These are phyloP conservation scores for Teunomyces atbi DNA, from an alignment of 805 yeast species.

Conservation along the genomic window DNA sequence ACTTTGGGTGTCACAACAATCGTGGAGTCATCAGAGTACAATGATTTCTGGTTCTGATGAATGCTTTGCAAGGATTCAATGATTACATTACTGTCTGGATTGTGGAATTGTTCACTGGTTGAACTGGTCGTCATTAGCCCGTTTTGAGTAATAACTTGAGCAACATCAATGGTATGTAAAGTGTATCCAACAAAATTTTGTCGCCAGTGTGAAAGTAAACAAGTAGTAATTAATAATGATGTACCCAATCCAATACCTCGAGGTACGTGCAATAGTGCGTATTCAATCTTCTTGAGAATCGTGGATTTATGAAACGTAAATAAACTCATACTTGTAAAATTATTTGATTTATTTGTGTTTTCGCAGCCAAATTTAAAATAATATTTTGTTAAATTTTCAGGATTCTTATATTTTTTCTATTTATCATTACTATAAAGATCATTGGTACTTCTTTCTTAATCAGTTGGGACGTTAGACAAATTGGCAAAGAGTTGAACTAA, in stretches of 20 bases:
- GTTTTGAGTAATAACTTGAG: not conserved
- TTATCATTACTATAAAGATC: not conserved
- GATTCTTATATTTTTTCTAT: not conserved
- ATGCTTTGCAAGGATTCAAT: not conserved
- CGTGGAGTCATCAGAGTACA: not conserved
- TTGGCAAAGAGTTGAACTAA: constrained; percentile 43
- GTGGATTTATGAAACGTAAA: not conserved
- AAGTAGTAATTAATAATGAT: not conserved
- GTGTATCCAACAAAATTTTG: not conserved
- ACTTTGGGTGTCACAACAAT: not conserved
- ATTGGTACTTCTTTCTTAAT: not conserved
- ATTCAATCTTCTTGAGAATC: not conserved
- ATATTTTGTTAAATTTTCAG: too few species aligned
- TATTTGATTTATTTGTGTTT: not conserved
- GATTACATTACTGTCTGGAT: not conserved
- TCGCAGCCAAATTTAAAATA: constrained; percentile 2
- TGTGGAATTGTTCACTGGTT: not conserved
- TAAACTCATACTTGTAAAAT: not conserved
- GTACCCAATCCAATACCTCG: not conserved
- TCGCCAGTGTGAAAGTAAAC: not conserved
- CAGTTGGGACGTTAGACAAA: constrained; percentile 23
- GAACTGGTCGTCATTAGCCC: not conserved
- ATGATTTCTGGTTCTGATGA: not conserved
- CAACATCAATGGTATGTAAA: not conserved
- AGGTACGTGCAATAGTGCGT: not conserved